Base-by-base conservation (phyloP, 2,329 filamentous ascomycete species). In the Botrytis byssoidea region DNA sequence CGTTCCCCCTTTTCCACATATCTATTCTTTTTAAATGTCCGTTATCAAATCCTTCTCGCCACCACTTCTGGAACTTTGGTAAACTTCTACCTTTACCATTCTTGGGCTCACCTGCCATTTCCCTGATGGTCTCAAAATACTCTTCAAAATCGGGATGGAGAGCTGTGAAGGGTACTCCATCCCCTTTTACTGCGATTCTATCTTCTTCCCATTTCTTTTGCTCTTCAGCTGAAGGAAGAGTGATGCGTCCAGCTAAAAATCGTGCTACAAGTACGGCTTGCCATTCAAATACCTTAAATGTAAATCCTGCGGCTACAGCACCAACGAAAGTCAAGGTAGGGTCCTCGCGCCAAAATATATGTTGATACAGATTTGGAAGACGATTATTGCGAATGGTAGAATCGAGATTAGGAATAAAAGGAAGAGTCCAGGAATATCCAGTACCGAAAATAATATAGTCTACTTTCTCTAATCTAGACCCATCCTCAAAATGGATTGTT, bases 221-320 rank as follows among this genome's bases (percentile, higher is more conserved):
- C 72, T 86, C 87, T 20, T 83, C 81, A 0, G 82, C 35, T 0
- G 85, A 76, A 0, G 90, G 90, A 2, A 91, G 80, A 0, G 76
- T 81, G 0, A 85, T 85, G 2, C 88, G 83, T 0, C 88, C 88
- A 0, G 89, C 86, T 0, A 91, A 83, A 3, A 90, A 80, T 0
- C 89, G 83, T 1, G 90, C 89, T 0, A 86, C 88, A 1, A 88
- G 84, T 0, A 91, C 89, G 10, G 89, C 89, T 78, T 92, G 90
- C 88, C 88, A 91, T 81, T 92, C 90, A 72, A 91, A 91, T 44
- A 91, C 85, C 79, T 90, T 91, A 82, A 92, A 92, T 0, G 90
- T 92, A 42, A 92, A 81, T 0, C 87, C 88, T 0, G 87, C 86
- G 1, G 83, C 82, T 73, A 87, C 88, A 6, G 89, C 89, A 40